Evolutionary conservation across 2,329 filamentous ascomycete genomes (phyloP), one percentile per base, ranked within the genome.

Genomic region (Verruconis gallopava): DNA sequence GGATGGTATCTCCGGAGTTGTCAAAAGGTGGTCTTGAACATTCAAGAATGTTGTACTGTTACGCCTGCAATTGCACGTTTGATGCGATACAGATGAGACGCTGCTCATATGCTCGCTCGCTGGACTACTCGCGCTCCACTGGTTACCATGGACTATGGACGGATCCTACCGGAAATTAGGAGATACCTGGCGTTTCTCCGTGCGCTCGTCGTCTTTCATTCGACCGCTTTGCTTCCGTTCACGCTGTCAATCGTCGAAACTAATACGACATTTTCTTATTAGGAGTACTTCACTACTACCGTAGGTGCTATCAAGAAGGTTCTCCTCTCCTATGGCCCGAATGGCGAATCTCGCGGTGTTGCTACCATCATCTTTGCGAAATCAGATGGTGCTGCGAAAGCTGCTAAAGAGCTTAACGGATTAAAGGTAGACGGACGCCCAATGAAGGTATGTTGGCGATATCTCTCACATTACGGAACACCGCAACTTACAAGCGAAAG

Each of bases 271-370:
- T 64, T 68, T 69, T 62, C 63, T 65, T 63, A 33, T 65, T 85
- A 98, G 91, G 91, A 98, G 69, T 98, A 96, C 66, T 96, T 98
- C 64, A 67, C 72, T 57, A 81, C 85, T 58, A 81, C 84, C 54
- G 78, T 94, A 61, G 89, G 88, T 52, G 76, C 82, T 49, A 84
- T 96, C 65, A 95, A 93, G 74, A 81, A 75, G 64, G 85, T 93
- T 49, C 79, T 91, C 53, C 72, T 98, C 54, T 85, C 84, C 40
- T 98, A 98, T 66, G 91, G 89, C 55, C 85, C 89, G 49, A 85
- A 84, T 59, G 89, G 89, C 49, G 76, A 79, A 52, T 95, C 88
- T 72, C 84, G 86, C 58, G 91, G 91, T 51, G 85, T 89, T 57
- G 88, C 88, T 54, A 91, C 85, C 42, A 82, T 98, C 53, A 79